Base-by-base conservation (phyloP, 108 stramenopile genomes). In the Cyclostephanos tholiformis region DNA sequence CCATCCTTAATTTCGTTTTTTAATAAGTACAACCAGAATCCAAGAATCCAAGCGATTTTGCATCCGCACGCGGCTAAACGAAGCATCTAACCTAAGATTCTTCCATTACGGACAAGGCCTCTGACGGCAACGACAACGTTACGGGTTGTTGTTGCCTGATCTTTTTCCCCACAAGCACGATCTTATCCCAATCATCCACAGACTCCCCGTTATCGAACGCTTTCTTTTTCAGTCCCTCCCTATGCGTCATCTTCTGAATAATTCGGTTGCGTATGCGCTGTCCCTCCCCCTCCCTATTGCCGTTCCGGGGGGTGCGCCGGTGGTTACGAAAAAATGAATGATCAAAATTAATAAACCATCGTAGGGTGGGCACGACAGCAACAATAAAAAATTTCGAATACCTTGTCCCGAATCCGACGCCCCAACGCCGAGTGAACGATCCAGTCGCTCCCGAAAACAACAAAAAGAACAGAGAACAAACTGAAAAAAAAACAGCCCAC, bases 121-220 rank as follows among this genome's bases (percentile, higher is more conserved):
- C 26, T 20, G 53, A 55, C 25, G 25, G 23, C 16, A 14, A 14
- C 44, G 13, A 41, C 41, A 14, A 46, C 44, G 13, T 7, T 7
- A 12, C 5, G 22, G 13, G 6, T 14, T 65, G 65, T 36, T 68
- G 63, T 25, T 51, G 36, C 46, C 67, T 71, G 41, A 78, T 67
- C 41, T 78, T 78, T 65, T 71, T 78, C 59, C 77, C 77, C 4
- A 72, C 50, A 59, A 78, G 67, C 44, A 71, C 65, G 61, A 78
- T 78, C 64, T 59, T 78, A 53, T 78, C 71, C 77, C 77, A 78
- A 29, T 57, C 58, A 12, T 78, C 77, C 6, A 67, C 59, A 10
- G 59, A 67, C 58, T 78, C 77, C 44, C 77, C 77, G 55, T 59
- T 38, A 9, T 55, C 70, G 38, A 78, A 50, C n/a, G 77, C 77